These are phyloP conservation scores for Agrocybe pediades DNA, from an alignment of 768 basidiomycete species.

Conservation along the genomic window DNA sequence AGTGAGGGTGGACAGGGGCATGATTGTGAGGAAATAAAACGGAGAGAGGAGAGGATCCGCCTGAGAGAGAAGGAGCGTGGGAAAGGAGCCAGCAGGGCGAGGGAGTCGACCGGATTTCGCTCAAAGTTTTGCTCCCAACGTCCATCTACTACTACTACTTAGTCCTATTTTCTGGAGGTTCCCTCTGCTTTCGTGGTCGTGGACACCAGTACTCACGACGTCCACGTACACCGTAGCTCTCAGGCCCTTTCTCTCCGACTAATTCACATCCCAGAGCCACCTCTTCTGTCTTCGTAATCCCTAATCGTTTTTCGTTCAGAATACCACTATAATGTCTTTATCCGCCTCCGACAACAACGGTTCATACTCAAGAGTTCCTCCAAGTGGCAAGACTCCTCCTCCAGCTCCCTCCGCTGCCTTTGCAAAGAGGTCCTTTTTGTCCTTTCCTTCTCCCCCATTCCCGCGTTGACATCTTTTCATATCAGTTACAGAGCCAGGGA, in stretches of 20 bases:
- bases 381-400: constrained; percentile 86
- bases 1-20: too few relatives aligned
- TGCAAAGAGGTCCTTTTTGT: constrained; percentile 62
- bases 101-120: constrained; percentile 21
- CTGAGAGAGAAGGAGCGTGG: constrained; percentile 27
- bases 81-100: constrained; percentile 34
- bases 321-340: constrained; percentile 84
- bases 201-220: constrained; percentile 45
- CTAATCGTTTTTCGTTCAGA: constrained; percentile 72
- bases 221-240: constrained; percentile 33
- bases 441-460: constrained; percentile 14
- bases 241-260: constrained; percentile 31
- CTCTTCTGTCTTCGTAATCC: constrained; percentile 59
- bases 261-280: constrained; percentile 29
- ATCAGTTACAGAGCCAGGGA: constrained; percentile 72
- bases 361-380: constrained; percentile 77
- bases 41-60: constrained; percentile 3
- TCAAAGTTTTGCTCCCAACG: constrained; percentile 39
- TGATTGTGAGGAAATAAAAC: constrained; percentile 2
- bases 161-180: constrained; percentile 56
- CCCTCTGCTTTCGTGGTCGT: constrained; percentile 47
- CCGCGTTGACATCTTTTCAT: constrained; percentile 8
- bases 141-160: constrained; percentile 49
- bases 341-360: constrained; percentile 81
- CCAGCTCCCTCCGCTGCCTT: constrained; percentile 89